A percentile compares a stretch with the other conserved stretches of the same genome.
Evolutionary conservation across 805 yeast species (phyloP).

Genomic region (Ogataea chonburiensis): DNA sequence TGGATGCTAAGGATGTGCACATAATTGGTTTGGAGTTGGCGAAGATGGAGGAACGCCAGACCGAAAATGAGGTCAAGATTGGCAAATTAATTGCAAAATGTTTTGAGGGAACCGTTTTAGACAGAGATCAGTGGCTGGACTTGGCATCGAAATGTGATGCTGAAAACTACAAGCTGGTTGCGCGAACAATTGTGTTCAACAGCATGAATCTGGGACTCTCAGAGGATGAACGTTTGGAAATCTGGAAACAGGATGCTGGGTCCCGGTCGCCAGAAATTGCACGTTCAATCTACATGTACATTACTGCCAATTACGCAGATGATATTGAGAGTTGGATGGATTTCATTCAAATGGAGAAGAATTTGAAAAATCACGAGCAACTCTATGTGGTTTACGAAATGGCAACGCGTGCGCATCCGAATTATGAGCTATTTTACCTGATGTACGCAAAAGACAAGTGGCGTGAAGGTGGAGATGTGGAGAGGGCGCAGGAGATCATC

Average conservation of each 20-base stretch:
- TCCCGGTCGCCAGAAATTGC: slow-evolving; percentile 37
- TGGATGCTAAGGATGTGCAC: slow-evolving; percentile 46
- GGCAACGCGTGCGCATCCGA: slow-evolving; percentile 52
- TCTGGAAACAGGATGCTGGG: slow-evolving; percentile 40
- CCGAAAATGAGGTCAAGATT: slow-evolving; percentile 44
- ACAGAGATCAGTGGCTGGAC: slow-evolving; percentile 50
- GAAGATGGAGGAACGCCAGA: slow-evolving; percentile 58
- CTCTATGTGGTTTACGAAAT: slow-evolving; percentile 49
- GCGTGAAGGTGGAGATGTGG: slow-evolving; percentile 43
- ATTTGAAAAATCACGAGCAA: slow-evolving; percentile 24
- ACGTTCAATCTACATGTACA: slow-evolving; percentile 46
- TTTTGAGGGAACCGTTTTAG: slow-evolving; percentile 37
- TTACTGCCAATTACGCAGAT: slow-evolving; percentile 47
- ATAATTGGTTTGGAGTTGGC: slow-evolving; percentile 71
- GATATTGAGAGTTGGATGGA: slow-evolving; percentile 48
- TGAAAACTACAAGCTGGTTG: slow-evolving; percentile 44
- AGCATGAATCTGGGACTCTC: slow-evolving; percentile 36
- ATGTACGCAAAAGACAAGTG: slow-evolving; percentile 75
- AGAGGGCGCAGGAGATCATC: slow-evolving; percentile 54
- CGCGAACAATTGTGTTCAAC: slow-evolving; percentile 51
- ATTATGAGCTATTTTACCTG: slow-evolving; percentile 51
- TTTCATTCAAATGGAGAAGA: slow-evolving; percentile 40
- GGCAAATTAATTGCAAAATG: slow-evolving; percentile 50
- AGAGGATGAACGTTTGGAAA: slow-evolving; percentile 23
- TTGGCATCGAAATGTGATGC: slow-evolving; percentile 55